Base-by-base conservation (phyloP, 164 flowering plant genomes). In the Echeveria elegans region DNA sequence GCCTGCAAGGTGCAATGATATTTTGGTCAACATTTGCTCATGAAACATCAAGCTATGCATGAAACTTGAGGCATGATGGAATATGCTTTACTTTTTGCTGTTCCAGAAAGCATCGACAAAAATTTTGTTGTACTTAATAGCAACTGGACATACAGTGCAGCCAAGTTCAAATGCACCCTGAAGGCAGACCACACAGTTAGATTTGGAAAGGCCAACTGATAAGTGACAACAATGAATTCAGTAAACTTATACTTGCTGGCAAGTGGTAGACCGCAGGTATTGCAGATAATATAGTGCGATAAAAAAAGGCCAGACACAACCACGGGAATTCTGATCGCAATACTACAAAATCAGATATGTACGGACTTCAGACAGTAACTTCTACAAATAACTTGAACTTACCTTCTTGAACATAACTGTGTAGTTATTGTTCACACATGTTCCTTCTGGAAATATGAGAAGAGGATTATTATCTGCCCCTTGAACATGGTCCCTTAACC, bases 51-150 rank as follows among this genome's bases (percentile, higher is more conserved):
- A 40, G 15, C 2, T 40, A 40, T 40, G 11, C 45, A 40, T 40
- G 15, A 40, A 2, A 8, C 11, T 40, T 11, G 11, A 40, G 45
- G 15, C 45, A 40, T 40, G 45, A 40, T 12, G 47, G 47, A 1
- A 43, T 12, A 38, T 38, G 11, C 8, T 38, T 43, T 40, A 60
- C 64, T 29, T 60, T 28, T 79, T 79, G 74, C 97, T 95, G 72
- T 95, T 95, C 97, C 97, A 95, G 66, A 95, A 95, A 59, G 99
- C 97, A 79, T 95, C 99, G 66, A 92, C 99, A 68, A 95, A 92
- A 63, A 92, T 90, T 72, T 92, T 95, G 72, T 95, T 89, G 86
- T 95, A 95, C 82, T 95, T 95, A 77, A 95, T 88, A 72, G 99
- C 99, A 56, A 95, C 38, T 18, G 99, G 99, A 70, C 97, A 92